Conservation (phyloP, 1,284 basidiomycete genomes). For the Boletus sp. region DNA sequence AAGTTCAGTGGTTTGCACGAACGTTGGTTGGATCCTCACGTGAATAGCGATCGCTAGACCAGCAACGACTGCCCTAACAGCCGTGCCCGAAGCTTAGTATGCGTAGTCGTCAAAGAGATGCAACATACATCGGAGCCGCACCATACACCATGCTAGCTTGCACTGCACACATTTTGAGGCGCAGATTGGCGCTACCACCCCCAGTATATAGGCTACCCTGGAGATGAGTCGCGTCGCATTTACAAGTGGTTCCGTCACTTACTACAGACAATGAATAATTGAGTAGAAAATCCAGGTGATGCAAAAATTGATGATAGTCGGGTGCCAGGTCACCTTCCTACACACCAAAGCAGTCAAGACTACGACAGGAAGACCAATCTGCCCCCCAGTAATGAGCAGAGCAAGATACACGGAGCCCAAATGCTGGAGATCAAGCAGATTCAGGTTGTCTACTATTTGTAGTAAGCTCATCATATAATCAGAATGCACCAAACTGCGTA, state of each 20-base stretch:
- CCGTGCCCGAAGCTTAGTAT: background rate
- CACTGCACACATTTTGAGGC: constrained; percentile 38
- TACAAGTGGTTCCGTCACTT: constrained; percentile 25
- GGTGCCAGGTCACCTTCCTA: constrained; percentile 40
- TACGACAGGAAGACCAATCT: constrained; percentile 47
- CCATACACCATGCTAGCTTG: constrained; percentile 54
- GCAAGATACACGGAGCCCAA: constrained; percentile 37
- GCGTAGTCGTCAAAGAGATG: background rate
- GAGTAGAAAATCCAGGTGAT: constrained; percentile 53
- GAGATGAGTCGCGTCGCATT: constrained; percentile 2
- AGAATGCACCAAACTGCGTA: constrained; percentile 5
- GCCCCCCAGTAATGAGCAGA: constrained; percentile 46
- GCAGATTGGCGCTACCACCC: constrained; percentile 18
- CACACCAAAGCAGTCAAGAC: constrained; percentile 44
- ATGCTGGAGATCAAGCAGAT: constrained; percentile 21
- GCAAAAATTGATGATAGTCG: constrained; percentile 51
- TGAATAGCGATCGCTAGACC: constrained; percentile 48
- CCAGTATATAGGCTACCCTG: constrained; percentile 38
- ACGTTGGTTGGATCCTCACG: constrained; percentile 29
- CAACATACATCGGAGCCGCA: constrained; percentile 48
- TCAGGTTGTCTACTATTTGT: constrained; percentile 2
- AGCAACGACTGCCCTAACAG: constrained; percentile 44
- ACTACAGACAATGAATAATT: constrained; percentile 48
- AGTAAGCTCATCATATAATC: background rate
- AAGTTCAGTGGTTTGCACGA: constrained; percentile 5